Base-by-base conservation (phyloP, 1,139 yeast genomes). In the Hyphopichia wangnamkhiaoensis region DNA sequence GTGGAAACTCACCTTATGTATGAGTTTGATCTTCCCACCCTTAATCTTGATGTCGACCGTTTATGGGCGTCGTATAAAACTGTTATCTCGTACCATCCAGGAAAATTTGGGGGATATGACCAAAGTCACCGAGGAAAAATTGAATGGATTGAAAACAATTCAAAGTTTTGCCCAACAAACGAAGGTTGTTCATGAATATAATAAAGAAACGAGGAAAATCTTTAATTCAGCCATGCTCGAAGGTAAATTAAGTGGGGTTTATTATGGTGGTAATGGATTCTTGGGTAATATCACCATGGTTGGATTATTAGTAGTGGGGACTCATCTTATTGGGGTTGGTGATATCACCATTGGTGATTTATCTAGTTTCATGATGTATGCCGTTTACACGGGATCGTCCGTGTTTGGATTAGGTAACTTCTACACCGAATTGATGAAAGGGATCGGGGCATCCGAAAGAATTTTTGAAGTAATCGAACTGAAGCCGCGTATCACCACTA, bases 371-470 rank as follows among this genome's bases (percentile, higher is more conserved):
- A 84, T 91, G 83, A 80, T 93, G 77, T 91, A 91, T 62, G 93
- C 96, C 0, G 91, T 90, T 31, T 91, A 88, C 57, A 88, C 97
- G 2, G 97, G 97, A 3, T 75, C 84, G 38, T 87, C 97, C 0
- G 87, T 91, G 26, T 87, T 86, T 59, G 97, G 97, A 1, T 63
- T 93, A 31, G 93, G 96, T 1, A 84, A 85, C 44, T 91, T 91
- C 58, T 91, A 90, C 56, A 84, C 96, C 1, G 98, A 93, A 57
- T 67, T 91, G 43, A 91, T 93, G 95, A 93, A 91, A 65, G 98
- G 97, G 35, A 84, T 91, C 6, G 98, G 98, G 44, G 98, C 98
- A 0, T 94, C 97, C 0, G 86, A 95, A 39, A 75, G 98, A 46
- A 68, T 93, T 39, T 93, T 93, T 65, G 98, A 93, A 61, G 70